Evolutionary conservation across 2,329 filamentous ascomycete genomes (phyloP).

Genomic region (Fusarium sp.): DNA sequence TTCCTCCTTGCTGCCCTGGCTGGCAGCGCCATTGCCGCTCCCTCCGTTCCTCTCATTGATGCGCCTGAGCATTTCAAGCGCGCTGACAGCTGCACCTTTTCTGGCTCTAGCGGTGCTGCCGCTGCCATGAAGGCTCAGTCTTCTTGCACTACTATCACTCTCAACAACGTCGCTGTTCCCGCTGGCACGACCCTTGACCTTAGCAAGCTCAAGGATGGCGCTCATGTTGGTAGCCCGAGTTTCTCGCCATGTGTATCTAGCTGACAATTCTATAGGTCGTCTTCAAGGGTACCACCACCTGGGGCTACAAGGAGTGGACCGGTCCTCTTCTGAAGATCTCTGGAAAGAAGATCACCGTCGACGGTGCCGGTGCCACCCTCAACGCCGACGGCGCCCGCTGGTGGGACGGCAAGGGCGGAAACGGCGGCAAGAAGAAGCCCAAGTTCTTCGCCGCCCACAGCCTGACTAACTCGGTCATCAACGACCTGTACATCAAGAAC

Average conservation of each 20-base stretch:
- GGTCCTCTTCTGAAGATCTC: constrained; percentile 34
- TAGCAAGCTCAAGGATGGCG: constrained; percentile 30
- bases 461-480: constrained; percentile 47
- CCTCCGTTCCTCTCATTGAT: constrained; percentile 16
- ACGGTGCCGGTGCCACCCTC: constrained; percentile 34
- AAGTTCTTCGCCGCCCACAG: constrained; percentile 40
- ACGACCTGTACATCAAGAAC: constrained; percentile 53
- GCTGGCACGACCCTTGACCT: constrained; percentile 35
- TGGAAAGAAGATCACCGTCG: constrained; percentile 35
- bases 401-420: constrained; percentile 37
- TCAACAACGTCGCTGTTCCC: constrained; percentile 30
- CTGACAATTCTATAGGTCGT: constrained; percentile 21
- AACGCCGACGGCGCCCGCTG: constrained; percentile 34
- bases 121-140: constrained; percentile 24
- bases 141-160: constrained; percentile 31
- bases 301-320: constrained; percentile 40
- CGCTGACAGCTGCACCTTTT: constrained; percentile 31
- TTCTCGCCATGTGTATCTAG: not conserved
- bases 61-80: constrained; percentile 27
- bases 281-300: constrained; percentile 38
- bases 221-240: constrained; percentile 11
- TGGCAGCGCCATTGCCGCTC: constrained; percentile 29
- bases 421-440: constrained; percentile 33
- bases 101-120: constrained; percentile 30
- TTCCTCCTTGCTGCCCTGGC: constrained; percentile 29